Percentiles rank a stretch among this genome's conserved stretches.
phyloP scores from a whole-genome alignment of 176 grass and related monocot species.

The Paspalum vaginatum region DNA sequence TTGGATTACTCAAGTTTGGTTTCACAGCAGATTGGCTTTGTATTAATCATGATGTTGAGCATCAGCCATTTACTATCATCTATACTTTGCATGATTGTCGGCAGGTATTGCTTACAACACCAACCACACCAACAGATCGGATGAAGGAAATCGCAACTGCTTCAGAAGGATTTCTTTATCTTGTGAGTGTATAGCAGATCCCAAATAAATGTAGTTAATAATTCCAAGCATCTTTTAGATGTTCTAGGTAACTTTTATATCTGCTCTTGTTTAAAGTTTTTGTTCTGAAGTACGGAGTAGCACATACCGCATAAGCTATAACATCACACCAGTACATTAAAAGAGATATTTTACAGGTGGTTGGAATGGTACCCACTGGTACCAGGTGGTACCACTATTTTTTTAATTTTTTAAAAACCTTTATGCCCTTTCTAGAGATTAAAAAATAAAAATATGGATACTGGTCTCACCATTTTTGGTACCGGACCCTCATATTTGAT shows the following conservation, averaged over 20 bases:
- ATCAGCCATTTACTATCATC: not conserved
- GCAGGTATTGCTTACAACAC: slow-evolving; percentile 89
- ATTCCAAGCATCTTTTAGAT: not conserved
- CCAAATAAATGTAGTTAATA: slow-evolving; percentile 6
- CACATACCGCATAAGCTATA: not conserved
- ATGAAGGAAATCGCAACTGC: slow-evolving; percentile 81
- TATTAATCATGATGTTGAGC: not conserved
- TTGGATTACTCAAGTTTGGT: not conserved
- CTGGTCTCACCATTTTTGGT: no score
- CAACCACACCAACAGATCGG: slow-evolving; percentile 84
- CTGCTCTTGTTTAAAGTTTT: not conserved
- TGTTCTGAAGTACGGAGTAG: not conserved
- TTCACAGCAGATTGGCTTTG: not conserved
- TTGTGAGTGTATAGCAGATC: slow-evolving; percentile 55
- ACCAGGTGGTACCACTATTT: no score
- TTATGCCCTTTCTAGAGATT: no score
- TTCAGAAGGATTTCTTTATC: slow-evolving; percentile 95
- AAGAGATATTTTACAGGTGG: no score
- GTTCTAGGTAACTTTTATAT: not conserved
- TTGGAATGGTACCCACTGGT: no score
- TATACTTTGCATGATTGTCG: slow-evolving; percentile 13
- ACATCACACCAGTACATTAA: not conserved
- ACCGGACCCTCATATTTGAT: no score
- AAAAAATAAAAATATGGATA: no score
- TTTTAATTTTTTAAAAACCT: no score